Percentiles rank a stretch among this genome's conserved stretches.
Conservation (phyloP, 1,284 basidiomycete species). For the Lentinula novae-zelandiae region DNA sequence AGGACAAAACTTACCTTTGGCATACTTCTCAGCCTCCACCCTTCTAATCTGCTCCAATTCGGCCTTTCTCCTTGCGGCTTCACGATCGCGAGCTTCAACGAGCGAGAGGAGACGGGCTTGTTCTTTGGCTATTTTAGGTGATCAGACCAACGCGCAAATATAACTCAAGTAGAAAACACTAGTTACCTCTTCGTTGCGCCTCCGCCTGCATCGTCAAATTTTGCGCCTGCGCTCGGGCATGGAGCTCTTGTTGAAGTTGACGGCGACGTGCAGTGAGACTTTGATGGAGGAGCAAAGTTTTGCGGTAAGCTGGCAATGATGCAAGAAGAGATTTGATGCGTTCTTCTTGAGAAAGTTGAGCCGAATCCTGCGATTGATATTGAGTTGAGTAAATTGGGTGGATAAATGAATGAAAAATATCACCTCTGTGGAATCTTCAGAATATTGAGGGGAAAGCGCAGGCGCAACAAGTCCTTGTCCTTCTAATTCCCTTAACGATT, state of each 20-base stretch:
- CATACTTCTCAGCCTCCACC: conserved; percentile 72
- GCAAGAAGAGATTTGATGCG: background rate
- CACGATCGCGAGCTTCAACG: conserved; percentile 81
- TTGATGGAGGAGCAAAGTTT: background rate
- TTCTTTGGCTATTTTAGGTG: background rate
- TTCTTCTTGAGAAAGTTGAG: background rate
- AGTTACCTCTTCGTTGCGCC: background rate
- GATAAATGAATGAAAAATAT: background rate
- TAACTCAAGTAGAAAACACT: background rate
- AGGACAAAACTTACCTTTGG: background rate
- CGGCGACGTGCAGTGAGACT: background rate
- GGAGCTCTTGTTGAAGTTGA: background rate
- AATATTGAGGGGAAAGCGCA: no score
- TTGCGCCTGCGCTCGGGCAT: background rate
- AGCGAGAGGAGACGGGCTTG: conserved; percentile 28
- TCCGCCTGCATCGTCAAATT: background rate
- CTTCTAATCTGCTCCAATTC: conserved; percentile 71
- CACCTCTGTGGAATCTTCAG: no score
- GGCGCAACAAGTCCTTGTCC: conserved; percentile 4
- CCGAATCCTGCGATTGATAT: background rate
- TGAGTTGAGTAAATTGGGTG: background rate
- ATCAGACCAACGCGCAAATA: background rate
- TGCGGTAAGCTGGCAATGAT: background rate
- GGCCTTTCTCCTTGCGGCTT: conserved; percentile 87
- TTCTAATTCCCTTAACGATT: conserved; percentile 56